Conservation (phyloP, 441 rosid species). For the Eruca vesicaria region DNA sequence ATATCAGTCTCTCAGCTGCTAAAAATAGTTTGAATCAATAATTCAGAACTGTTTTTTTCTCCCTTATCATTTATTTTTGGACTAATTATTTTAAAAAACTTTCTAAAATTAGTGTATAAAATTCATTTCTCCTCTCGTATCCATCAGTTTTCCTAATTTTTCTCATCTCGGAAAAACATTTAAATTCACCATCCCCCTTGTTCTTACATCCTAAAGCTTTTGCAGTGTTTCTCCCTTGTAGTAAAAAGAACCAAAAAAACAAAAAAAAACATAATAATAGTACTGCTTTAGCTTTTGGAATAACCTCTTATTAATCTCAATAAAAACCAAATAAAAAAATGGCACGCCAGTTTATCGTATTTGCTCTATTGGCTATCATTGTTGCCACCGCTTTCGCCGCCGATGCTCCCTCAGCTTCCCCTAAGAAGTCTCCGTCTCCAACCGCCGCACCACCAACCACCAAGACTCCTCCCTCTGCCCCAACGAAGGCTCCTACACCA, state of each 20-base stretch:
- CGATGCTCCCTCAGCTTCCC: conserved; percentile 40
- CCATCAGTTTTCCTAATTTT: conserved; percentile 22
- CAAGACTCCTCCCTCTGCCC: conserved; percentile 18
- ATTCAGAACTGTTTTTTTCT: not conserved
- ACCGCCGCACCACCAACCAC: conserved; percentile 33
- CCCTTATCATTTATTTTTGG: not conserved
- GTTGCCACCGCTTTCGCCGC: conserved; percentile 48
- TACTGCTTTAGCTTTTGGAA: conserved; percentile 34
- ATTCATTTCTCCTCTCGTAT: conserved; percentile 5
- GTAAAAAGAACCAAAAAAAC: not conserved
- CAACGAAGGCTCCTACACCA: conserved; percentile 24
- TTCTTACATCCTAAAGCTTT: conserved; percentile 27
- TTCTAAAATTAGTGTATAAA: conserved; percentile 8
- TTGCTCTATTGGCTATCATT: conserved; percentile 44
- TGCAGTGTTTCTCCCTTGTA: conserved; percentile 21
- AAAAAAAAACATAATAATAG: not conserved
- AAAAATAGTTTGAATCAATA: not conserved
- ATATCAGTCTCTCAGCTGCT: not conserved
- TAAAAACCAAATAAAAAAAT: conserved; percentile 33
- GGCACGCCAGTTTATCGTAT: conserved; percentile 53
- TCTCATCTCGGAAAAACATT: conserved; percentile 21
- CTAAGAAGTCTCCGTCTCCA: conserved; percentile 27
- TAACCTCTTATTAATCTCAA: conserved; percentile 16
- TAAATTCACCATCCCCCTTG: not conserved
- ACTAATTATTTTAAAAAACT: not conserved